These are phyloP conservation scores for Trichoderma koningiopsis DNA, from an alignment of 2,329 filamentous ascomycete genomes.

Conservation along the genomic window DNA sequence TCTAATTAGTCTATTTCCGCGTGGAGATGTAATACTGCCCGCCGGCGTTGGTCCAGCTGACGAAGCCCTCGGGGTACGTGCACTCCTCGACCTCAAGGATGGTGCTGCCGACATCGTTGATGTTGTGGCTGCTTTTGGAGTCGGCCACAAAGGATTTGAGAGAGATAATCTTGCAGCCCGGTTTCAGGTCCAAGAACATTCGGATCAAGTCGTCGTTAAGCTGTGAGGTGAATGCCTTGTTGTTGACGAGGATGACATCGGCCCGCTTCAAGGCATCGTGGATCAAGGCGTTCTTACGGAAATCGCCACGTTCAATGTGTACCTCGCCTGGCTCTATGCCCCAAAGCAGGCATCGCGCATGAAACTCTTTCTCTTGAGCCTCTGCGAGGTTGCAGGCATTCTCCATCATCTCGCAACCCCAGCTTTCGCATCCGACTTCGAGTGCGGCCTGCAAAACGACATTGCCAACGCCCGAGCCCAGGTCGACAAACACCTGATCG, in stretches of 20 bases:
- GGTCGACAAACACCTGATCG: slow-evolving; percentile 85
- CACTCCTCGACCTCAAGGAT: slow-evolving; percentile 73
- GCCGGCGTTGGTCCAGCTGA: slow-evolving; percentile 87
- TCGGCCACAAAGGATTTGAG: slow-evolving; percentile 88
- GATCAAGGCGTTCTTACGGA: slow-evolving; percentile 72
- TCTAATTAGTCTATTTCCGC: slow-evolving; percentile 58
- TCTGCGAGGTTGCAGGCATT: slow-evolving; percentile 83
- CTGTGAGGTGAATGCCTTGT: slow-evolving; percentile 88
- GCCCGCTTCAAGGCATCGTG: slow-evolving; percentile 75
- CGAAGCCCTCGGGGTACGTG: slow-evolving; percentile 67
- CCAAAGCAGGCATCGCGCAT: slow-evolving; percentile 85
- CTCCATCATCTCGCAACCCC: slow-evolving; percentile 95
- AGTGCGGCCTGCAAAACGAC: slow-evolving; percentile 92
- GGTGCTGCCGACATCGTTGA: slow-evolving; percentile 77
- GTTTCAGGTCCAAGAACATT: slow-evolving; percentile 91
- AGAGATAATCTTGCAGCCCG: slow-evolving; percentile 86
- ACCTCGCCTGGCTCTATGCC: slow-evolving; percentile 78
- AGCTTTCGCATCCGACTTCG: slow-evolving; percentile 90
- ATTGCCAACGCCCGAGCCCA: slow-evolving; percentile 95
- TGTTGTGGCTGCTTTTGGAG: slow-evolving; percentile 73
- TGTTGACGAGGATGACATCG: slow-evolving; percentile 97
- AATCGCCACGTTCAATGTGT: slow-evolving; percentile 81
- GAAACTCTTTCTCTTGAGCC: slow-evolving; percentile 79
- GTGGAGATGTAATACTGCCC: slow-evolving; percentile 89
- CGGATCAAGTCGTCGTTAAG: slow-evolving; percentile 83